Base-by-base conservation (phyloP, 164 flowering plant genomes). In the Vitis labrusca region DNA sequence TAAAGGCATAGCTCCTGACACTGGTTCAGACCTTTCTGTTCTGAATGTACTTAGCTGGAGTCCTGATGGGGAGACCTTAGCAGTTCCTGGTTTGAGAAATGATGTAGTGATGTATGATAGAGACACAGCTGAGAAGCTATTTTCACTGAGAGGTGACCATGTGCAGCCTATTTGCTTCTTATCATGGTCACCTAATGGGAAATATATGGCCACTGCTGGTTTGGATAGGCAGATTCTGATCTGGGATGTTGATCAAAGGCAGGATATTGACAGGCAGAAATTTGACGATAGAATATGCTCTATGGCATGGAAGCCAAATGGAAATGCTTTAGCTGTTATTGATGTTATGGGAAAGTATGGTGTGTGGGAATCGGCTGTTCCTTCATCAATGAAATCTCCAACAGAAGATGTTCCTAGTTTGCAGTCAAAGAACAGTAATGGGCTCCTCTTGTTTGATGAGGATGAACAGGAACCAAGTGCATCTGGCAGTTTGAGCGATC, bases 151-250 rank as follows among this genome's bases (percentile, higher is more conserved):
- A 76, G 98, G 97, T 44, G 97, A 92, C 74, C 99, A 96, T 74
- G 69, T 61, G 8, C 78, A 87, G 61, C 82, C 89, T 66, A 68
- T 96, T 63, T 92, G 98, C 81, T 93, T 77, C 75, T 70, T 96
- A 76, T 82, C 89, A 30, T 96, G 99, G 98, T 92, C 99, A 55
- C 98, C 97, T 51, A 96, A 96, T 78, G 98, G 99, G 8, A 91
- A 96, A 68, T 96, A 93, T 76, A 84, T 96, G 84, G 99, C 97
- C 53, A 96, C 98, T 59, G 91, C 97, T 73, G 78, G 97, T 62
- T 75, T 93, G 66, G 98, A 96, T 74, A 84, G 60, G 62, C 98
- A 96, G 79, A 85, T 96, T 50, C 74, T 93, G 57, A 84, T 96
- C 14, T 96, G 99, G 98, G 91, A 96, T 75, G 87, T 96, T 68